Conservation (phyloP, 1,139 yeast genomes). For the Geotrichum bryndzae region DNA sequence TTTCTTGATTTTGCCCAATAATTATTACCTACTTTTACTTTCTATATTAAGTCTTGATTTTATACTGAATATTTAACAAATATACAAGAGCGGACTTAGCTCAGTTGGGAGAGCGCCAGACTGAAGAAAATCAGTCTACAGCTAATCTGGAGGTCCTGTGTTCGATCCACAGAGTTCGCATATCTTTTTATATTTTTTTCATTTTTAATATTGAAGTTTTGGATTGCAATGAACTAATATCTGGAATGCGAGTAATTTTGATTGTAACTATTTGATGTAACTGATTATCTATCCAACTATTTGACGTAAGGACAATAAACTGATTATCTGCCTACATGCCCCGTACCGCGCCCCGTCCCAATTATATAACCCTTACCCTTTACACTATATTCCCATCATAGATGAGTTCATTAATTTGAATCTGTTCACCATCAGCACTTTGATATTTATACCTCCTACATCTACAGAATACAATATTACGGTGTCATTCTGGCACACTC, state of each 20-base stretch:
- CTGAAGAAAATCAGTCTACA: constrained; percentile 15
- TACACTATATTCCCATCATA: background rate
- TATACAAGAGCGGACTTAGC: background rate
- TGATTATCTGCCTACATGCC: too few species aligned
- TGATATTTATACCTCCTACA: background rate
- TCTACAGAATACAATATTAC: too few species aligned
- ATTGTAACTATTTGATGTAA: too few species aligned
- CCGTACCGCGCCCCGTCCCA: background rate
- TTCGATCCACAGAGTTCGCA: constrained; percentile 92
- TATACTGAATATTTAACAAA: too few species aligned
- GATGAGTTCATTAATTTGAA: background rate
- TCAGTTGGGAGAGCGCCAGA: constrained; percentile 20
- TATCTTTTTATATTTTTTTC: constrained; percentile 6
- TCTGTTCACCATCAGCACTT: background rate
- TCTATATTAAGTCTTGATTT: too few species aligned
- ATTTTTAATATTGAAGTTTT: too few species aligned
- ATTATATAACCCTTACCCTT: background rate
- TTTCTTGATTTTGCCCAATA: too few species aligned
- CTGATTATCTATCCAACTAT: too few species aligned
- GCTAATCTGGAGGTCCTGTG: constrained; percentile 71
- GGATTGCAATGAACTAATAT: too few species aligned
- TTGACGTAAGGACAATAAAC: too few species aligned
- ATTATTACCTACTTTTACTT: too few species aligned
- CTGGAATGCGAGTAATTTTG: too few species aligned
- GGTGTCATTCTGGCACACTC: background rate